Percentiles rank a stretch among this genome's conserved stretches.
phyloP scores from a whole-genome alignment of 116 monocot species.

The Trichopus zeylanicus region DNA sequence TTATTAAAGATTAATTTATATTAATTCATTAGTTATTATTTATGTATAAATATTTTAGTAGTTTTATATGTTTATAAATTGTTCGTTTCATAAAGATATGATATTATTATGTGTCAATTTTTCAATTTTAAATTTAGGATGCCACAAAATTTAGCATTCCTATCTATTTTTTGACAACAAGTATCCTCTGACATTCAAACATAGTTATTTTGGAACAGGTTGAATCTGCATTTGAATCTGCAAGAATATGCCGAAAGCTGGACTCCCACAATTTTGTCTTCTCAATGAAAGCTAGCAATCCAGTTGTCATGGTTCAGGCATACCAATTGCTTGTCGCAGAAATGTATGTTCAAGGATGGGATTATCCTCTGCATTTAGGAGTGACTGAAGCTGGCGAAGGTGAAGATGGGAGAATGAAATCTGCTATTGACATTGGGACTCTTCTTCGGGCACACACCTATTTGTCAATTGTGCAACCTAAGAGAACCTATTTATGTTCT shows the following conservation, averaged over 20 bases:
- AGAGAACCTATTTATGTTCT: too few relatives aligned
- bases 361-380: constrained; percentile 96
- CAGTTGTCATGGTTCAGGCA: constrained; percentile 98
- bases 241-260: constrained; percentile 91
- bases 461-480: too few relatives aligned
- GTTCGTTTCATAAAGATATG: too few relatives aligned
- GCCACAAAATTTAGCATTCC: not conserved
- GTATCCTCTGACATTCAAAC: not conserved
- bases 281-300: constrained; percentile 99
- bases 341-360: constrained; percentile 99
- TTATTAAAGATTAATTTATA: too few relatives aligned
- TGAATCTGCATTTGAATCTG: constrained; percentile 99
- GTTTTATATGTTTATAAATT: too few relatives aligned
- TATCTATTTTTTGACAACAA: not conserved
- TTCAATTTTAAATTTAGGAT: too few relatives aligned
- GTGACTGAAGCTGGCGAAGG: constrained; percentile 99
- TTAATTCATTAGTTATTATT: too few relatives aligned
- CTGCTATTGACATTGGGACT: constrained; percentile 98
- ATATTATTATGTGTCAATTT: too few relatives aligned
- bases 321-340: constrained; percentile 96
- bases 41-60: too few relatives aligned
- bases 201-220: constrained; percentile 48
- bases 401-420: constrained; percentile 99
- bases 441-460: constrained; percentile 84
- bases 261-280: constrained; percentile 99